Base-by-base conservation (phyloP, 108 stramenopile genomes). In the Nitzschia sp. region DNA sequence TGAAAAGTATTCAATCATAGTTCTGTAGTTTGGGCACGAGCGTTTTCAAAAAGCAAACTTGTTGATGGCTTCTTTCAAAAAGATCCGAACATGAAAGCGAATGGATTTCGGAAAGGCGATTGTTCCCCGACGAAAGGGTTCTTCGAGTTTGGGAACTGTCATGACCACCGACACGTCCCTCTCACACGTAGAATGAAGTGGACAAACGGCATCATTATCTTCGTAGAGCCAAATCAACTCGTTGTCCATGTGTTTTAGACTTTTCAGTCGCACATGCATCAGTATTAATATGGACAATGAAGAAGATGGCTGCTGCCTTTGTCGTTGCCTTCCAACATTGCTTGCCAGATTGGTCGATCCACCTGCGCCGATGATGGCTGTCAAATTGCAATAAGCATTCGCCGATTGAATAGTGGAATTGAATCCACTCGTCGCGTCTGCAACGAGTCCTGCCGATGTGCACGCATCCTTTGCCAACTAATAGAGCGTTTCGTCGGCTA, bases 401-500 rank as follows among this genome's bases (percentile, higher is more conserved):
- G 9, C 11, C 25, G 58, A 59, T 34, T 59, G 58, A 59, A 59
- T 59, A 1, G 58, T 59, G 30, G 58, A 59, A 18, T 32, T 32
- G 34, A 59, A 59, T n/a, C n/a, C n/a, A 59, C 21, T 59, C 1
- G 58, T 15, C 21, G 58, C 28, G 3, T 59, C 58, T 11, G 34
- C 58, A 28, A 28, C 30, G 2, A 59, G 29, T 15, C 58, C 58
- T 33, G 31, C 34, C n/a, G 58, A 59, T 1, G 58, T 59, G 6
- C 34, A 59, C 17, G 30, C 31, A 1, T 32, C 31, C 17, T 32
- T 32, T 33, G 31, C 31, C 31, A 59, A 25, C 2, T 59, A 59
- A 29, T 59, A 59, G 13, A 59, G n/a, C 0, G 34, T 32, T 32
- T 59, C 58, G 34, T 59, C 58, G 58, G 58, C 58, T 9, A 59